Conservation (phyloP, 1,284 basidiomycete species). For the Marasmius fiardii region DNA sequence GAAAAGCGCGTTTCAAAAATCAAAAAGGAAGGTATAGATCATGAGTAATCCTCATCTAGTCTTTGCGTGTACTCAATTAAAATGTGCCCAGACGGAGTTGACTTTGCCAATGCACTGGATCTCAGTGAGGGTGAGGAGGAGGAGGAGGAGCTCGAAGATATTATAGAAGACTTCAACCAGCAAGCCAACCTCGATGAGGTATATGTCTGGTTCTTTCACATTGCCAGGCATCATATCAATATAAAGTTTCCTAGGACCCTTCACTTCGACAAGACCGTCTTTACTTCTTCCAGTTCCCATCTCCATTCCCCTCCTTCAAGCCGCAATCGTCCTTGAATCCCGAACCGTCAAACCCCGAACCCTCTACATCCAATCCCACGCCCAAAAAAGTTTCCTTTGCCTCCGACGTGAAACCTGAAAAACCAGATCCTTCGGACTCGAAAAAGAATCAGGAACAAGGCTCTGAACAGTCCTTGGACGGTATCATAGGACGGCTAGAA, state of each 20-base stretch:
- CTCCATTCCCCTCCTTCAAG: slow-evolving; percentile 80
- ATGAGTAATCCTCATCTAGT: slow-evolving; percentile 33
- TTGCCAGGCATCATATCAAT: background rate
- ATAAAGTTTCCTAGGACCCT: slow-evolving; percentile 37
- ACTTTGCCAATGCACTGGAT: slow-evolving; percentile 73
- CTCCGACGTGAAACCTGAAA: slow-evolving; percentile 48
- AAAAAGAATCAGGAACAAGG: slow-evolving; percentile 27
- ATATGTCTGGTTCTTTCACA: slow-evolving; percentile 8
- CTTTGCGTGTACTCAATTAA: background rate
- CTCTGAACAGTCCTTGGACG: slow-evolving; percentile 51
- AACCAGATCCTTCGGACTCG: slow-evolving; percentile 19
- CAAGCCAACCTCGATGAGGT: slow-evolving; percentile 40
- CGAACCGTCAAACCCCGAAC: slow-evolving; percentile 28
- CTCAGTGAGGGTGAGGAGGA: slow-evolving; percentile 85
- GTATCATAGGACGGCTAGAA: slow-evolving; percentile 79
- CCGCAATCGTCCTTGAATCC: slow-evolving; percentile 25
- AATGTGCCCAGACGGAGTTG: slow-evolving; percentile 38
- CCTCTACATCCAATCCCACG: slow-evolving; percentile 14
- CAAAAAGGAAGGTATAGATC: slow-evolving; percentile 41
- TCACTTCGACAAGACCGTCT: slow-evolving; percentile 60
- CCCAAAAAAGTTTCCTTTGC: slow-evolving; percentile 60
- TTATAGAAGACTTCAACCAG: slow-evolving; percentile 76
- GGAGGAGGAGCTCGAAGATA: slow-evolving; percentile 82
- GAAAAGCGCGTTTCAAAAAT: slow-evolving; percentile 46
- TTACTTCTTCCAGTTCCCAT: slow-evolving; percentile 92